Evolutionary conservation across 2,329 filamentous ascomycete genomes (phyloP).

Genomic region (Xylariaceae sp.): DNA sequence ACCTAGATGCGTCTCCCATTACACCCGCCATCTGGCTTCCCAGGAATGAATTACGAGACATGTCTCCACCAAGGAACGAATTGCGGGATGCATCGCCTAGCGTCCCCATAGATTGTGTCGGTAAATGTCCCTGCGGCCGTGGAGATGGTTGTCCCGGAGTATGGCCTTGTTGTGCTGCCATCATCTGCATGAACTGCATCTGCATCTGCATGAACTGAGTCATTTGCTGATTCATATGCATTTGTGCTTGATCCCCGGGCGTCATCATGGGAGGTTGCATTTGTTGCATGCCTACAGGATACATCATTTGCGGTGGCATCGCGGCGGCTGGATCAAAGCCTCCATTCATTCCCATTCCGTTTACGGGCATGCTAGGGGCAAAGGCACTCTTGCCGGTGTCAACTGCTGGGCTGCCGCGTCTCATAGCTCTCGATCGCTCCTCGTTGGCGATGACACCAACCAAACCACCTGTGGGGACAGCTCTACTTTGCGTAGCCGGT

Average conservation of each 20-base stretch:
- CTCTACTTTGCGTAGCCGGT: constrained; percentile 34
- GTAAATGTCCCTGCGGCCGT: constrained; percentile 34
- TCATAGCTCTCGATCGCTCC: constrained; percentile 72
- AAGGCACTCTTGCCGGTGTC: constrained; percentile 42
- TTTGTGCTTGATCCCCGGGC: constrained; percentile 66
- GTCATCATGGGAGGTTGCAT: constrained; percentile 39
- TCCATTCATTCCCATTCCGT: constrained; percentile 31
- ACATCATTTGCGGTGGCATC: constrained; percentile 49
- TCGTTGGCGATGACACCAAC: constrained; percentile 86
- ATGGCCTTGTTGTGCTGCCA: constrained; percentile 41
- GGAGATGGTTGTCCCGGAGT: constrained; percentile 16
- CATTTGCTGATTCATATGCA: constrained; percentile 82
- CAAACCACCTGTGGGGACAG: constrained; percentile 67
- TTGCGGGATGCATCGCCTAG: constrained; percentile 29
- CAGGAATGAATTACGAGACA: constrained; percentile 25
- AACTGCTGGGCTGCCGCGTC: constrained; percentile 71
- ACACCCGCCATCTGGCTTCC: constrained; percentile 24
- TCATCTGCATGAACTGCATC: constrained; percentile 91
- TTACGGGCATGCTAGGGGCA: constrained; percentile 25
- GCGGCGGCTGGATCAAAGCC: constrained; percentile 46
- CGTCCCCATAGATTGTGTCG: constrained; percentile 40
- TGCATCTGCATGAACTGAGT: constrained; percentile 88
- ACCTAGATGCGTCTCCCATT: constrained; percentile 30
- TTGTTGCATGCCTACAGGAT: constrained; percentile 33
- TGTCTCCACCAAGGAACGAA: constrained; percentile 17